Percentiles rank a stretch among this genome's conserved stretches.
Conservation (phyloP, 1,284 basidiomycete genomes). For the Irpex lacteus region DNA sequence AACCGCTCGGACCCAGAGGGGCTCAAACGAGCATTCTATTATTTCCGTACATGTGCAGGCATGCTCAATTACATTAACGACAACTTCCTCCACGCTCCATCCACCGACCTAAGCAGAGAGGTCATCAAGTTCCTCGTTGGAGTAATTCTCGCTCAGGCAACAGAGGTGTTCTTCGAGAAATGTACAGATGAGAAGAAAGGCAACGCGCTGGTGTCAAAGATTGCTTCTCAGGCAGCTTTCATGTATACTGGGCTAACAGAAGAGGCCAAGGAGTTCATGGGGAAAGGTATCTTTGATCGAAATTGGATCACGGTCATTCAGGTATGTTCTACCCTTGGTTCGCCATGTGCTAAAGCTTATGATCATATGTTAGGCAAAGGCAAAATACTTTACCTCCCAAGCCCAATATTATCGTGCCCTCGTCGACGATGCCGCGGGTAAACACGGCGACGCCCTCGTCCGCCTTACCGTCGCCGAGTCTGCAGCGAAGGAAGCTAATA, state of each 20-base stretch:
- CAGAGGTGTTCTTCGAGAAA: constrained; percentile 96
- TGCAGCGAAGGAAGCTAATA: constrained; percentile 82
- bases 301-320: constrained; percentile 89
- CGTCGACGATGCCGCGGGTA: constrained; percentile 74
- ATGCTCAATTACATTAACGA: constrained; percentile 99
- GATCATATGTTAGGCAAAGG: constrained; percentile 64
- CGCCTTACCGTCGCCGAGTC: constrained; percentile 80
- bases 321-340: constrained; percentile 37
- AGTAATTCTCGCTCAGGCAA: constrained; percentile 89
- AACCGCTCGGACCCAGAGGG: constrained; percentile 89
- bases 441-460: constrained; percentile 86
- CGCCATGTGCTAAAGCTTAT: not conserved
- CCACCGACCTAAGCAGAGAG: constrained; percentile 93
- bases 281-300: constrained; percentile 93
- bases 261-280: constrained; percentile 94
- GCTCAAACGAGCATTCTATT: constrained; percentile 93
- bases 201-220: constrained; percentile 77
- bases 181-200: constrained; percentile 89
- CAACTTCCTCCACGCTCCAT: constrained; percentile 98
- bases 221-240: constrained; percentile 80
- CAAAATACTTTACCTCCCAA: constrained; percentile 85
- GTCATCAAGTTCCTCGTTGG: constrained; percentile 91
- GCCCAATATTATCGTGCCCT: constrained; percentile 86
- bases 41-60: constrained; percentile 90
- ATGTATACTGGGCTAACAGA: constrained; percentile 83